phyloP scores from a whole-genome alignment of 495 filamentous ascomycete genomes.

The Aspergillus avenaceus region DNA sequence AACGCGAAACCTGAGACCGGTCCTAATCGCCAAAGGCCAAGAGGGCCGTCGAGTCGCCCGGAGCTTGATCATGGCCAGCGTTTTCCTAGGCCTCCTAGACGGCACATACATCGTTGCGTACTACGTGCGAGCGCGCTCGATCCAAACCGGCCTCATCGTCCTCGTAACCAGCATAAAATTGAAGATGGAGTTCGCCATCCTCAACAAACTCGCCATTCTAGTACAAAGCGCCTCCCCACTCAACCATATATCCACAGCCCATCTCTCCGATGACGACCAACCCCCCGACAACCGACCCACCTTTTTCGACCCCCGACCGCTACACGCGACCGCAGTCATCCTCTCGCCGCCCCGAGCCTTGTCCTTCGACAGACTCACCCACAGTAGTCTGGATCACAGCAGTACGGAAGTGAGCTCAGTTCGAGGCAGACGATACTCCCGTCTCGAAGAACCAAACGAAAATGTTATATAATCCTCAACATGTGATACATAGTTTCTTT shows the following conservation, averaged over 20 bases:
- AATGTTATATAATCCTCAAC: too few relatives aligned
- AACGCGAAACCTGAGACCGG: slow-evolving; percentile 26
- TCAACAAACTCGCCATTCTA: slow-evolving; percentile 41
- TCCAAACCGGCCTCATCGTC: slow-evolving; percentile 40
- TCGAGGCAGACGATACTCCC: not conserved
- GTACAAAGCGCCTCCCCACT: not conserved
- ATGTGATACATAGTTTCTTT: too few relatives aligned
- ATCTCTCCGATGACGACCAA: not conserved
- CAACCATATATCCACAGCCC: not conserved
- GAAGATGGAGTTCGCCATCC: slow-evolving; percentile 47
- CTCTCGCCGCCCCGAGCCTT: not conserved
- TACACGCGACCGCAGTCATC: not conserved
- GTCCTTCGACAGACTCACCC: not conserved
- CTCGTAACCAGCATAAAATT: slow-evolving; percentile 50
- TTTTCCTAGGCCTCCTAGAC: slow-evolving; percentile 36
- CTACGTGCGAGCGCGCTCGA: slow-evolving; percentile 29
- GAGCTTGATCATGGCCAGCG: slow-evolving; percentile 42
- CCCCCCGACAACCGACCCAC: not conserved
- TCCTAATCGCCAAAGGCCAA: slow-evolving; percentile 22
- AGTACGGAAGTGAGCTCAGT: not conserved
- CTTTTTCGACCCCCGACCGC: too few relatives aligned
- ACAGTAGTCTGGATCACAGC: not conserved
- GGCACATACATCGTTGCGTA: slow-evolving; percentile 28
- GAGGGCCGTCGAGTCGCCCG: slow-evolving; percentile 30
- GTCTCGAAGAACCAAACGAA: not conserved